Evolutionary conservation across 495 filamentous ascomycete genomes (phyloP).

Genomic region (Aeminium ludgeri): DNA sequence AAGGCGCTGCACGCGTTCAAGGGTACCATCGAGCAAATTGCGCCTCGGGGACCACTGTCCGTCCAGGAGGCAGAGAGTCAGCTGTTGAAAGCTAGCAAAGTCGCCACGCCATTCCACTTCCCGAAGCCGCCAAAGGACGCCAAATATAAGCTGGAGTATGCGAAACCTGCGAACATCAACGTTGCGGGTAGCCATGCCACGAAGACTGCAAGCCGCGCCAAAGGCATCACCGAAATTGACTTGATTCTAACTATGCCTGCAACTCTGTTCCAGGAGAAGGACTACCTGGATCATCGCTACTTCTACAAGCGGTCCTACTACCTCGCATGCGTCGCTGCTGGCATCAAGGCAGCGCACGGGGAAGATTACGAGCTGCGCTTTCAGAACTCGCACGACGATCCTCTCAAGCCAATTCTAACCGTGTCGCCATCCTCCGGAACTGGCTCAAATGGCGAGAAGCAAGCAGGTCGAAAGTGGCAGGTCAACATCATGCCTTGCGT

Average conservation of each 20-base stretch:
- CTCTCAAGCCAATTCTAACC: constrained; percentile 54
- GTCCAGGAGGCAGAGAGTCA: constrained; percentile 48
- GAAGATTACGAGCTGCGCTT: constrained; percentile 40
- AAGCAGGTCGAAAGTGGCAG: no score
- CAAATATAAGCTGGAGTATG: constrained; percentile 66
- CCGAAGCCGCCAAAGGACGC: constrained; percentile 54
- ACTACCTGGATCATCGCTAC: constrained; percentile 82
- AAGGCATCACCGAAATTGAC: constrained; percentile 47
- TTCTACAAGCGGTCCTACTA: constrained; percentile 93
- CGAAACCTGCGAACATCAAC: constrained; percentile 61
- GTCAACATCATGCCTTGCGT: constrained; percentile 68
- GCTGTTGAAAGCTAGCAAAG: constrained; percentile 44
- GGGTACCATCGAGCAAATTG: constrained; percentile 52
- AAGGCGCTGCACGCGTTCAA: constrained; percentile 56
- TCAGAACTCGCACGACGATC: constrained; percentile 57
- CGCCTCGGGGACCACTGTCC: constrained; percentile 35
- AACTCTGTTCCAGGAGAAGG: constrained; percentile 75
- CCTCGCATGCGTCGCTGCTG: constrained; percentile 58
- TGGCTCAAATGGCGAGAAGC: constrained; percentile 21
- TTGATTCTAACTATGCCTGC: constrained; percentile 72
- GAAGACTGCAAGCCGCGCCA: constrained; percentile 49
- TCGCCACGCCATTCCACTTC: constrained; percentile 64
- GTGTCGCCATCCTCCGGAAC: constrained; percentile 26
- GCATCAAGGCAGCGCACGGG: constrained; percentile 38
- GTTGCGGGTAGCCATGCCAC: constrained; percentile 76